Evolutionary conservation across 371 early-diverging fungal genomes (phyloP), one percentile per base, ranked within the genome.

Genomic region (Batkoa obscura): DNA sequence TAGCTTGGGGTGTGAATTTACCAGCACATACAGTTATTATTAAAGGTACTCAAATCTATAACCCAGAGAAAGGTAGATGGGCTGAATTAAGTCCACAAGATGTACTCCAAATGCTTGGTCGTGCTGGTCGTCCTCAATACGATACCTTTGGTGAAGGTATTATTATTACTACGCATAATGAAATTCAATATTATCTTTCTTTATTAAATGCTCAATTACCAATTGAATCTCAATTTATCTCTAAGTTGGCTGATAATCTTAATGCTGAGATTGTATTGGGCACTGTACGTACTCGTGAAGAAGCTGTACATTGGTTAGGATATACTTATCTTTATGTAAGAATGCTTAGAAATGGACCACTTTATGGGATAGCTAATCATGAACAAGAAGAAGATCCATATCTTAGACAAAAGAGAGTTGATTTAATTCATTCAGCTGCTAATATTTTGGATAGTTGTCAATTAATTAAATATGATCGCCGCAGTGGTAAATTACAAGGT

Each of bases 1-100:
- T 99, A 49, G 99, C 99, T 35, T 99, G 99, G 99, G 99, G 99
- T 72, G 99, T 99, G 57, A 99, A 99, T 66, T 78, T 99, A 62
- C 99, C 99, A 31, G 99, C 99, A 12, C 92, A 98, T 67, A 84
- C 93, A 1, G 99, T 99, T 49, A 88, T 99, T 53, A 96, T 99
- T 68, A 97, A 95, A 72, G 99, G 99, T 9, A 99, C 99, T 4
- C 91, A 91, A 64, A 88, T 96, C 59, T 99, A 99, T 66, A 79
- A 81, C 30, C 88, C 93, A 5, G 92, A 94, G 63, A 88, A 85
- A 71, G 94, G 98, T 59, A 71, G 80, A 10, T 96, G 90, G 90
- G 75, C 78, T 15, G 96, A 98, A 66, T 66, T 98, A 38, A 81
- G 83, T 30, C 93, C 90, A 43, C 93, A 92, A 61, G 96, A 94